Conservation (phyloP, 179 eudicot genomes). For the Spergularia azorica region DNA sequence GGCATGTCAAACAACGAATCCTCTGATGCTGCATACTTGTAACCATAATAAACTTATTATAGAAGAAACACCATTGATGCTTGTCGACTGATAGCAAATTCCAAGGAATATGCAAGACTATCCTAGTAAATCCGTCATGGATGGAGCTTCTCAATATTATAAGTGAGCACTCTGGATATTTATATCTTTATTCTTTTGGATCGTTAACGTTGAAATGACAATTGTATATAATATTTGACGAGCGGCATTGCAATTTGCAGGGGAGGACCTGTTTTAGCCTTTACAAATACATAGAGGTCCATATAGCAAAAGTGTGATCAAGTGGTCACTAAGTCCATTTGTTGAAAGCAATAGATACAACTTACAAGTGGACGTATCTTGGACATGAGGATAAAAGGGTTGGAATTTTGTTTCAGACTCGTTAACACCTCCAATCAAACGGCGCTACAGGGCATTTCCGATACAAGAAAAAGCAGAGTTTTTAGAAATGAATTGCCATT, state of each 20-base stretch:
- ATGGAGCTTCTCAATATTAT: background rate
- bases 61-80: slow-evolving; percentile 8
- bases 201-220: too few relatives aligned
- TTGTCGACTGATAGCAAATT: slow-evolving; percentile 20
- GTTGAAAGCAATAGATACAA: background rate
- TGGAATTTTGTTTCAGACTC: too few relatives aligned
- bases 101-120: slow-evolving; percentile 29
- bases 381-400: too few relatives aligned
- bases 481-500: slow-evolving; percentile 5
- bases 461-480: background rate
- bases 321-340: background rate
- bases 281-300: background rate
- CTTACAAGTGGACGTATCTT: background rate
- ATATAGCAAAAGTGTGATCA: background rate
- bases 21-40: slow-evolving; percentile 9
- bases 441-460: too few relatives aligned
- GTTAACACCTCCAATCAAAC: too few relatives aligned
- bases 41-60: background rate
- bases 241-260: background rate
- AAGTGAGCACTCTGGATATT: background rate
- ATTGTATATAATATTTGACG: background rate
- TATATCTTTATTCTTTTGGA: background rate
- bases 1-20: slow-evolving; percentile 30
- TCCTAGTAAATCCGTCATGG: background rate
- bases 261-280: background rate